These are phyloP conservation scores for Termitomyces heimii DNA, from an alignment of 768 basidiomycete genomes.

Conservation along the genomic window DNA sequence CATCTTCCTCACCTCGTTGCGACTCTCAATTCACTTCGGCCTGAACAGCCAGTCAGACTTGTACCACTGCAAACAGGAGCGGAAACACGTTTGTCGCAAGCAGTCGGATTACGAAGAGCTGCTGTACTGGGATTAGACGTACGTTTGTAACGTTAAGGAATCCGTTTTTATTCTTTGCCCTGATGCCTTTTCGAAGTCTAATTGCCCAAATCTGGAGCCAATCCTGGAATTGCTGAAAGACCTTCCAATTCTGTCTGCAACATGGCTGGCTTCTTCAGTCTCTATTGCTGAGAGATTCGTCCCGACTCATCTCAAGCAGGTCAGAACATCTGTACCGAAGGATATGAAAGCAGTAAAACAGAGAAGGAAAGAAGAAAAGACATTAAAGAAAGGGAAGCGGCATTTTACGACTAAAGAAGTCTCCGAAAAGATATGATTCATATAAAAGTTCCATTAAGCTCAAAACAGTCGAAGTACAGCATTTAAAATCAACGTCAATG, in stretches of 20 bases:
- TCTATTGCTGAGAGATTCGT: constrained; percentile 28
- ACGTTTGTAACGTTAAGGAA: constrained; percentile 18
- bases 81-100: constrained; percentile 52
- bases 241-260: constrained; percentile 52
- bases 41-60: constrained; percentile 39
- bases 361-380: constrained; percentile 39
- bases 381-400: neutral
- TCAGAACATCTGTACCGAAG: constrained; percentile 71
- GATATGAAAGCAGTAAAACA: constrained; percentile 73
- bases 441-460: neutral
- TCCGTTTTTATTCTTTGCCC: neutral
- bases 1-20: constrained; percentile 79
- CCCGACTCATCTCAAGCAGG: constrained; percentile 77
- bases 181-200: constrained; percentile 25
- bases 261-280: constrained; percentile 49
- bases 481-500: constrained; percentile 21
- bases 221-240: constrained; percentile 36
- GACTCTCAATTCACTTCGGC: constrained; percentile 54
- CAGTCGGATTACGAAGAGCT: constrained; percentile 60
- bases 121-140: constrained; percentile 69
- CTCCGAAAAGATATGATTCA: neutral
- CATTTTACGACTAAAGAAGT: neutral
- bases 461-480: constrained; percentile 29
- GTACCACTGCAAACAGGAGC: constrained; percentile 64
- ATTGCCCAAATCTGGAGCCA: constrained; percentile 29